Conservation (phyloP, 495 filamentous ascomycete species). For the Aspergillus heteromorphus region DNA sequence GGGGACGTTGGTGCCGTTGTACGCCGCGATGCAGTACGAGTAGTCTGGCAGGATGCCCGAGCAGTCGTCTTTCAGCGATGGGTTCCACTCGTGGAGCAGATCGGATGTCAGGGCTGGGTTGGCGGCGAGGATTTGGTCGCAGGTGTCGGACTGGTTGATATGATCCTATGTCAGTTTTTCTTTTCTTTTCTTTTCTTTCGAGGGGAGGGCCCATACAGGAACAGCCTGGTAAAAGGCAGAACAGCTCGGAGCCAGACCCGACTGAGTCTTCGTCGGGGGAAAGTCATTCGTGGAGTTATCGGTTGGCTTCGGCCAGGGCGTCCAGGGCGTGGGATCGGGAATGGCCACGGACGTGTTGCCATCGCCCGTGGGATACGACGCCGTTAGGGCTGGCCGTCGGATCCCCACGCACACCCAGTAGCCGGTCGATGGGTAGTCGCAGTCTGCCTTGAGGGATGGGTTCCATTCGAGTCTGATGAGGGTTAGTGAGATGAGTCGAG, state of each 20-base stretch:
- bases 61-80: slow-evolving; percentile 15
- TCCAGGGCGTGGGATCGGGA: neutral
- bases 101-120: neutral
- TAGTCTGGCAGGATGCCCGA: slow-evolving; percentile 7
- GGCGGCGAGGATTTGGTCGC: slow-evolving; percentile 1
- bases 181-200: neutral
- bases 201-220: neutral
- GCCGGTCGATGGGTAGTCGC: slow-evolving; percentile 3
- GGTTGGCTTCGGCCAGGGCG: neutral
- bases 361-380: neutral
- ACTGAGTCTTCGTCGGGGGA: slow-evolving; percentile 18
- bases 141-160: slow-evolving; percentile 10
- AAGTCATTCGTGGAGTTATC: neutral
- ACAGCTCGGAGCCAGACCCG: slow-evolving; percentile 14
- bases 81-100: slow-evolving; percentile 16
- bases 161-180: too few species aligned
- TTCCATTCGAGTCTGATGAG: slow-evolving; percentile 12
- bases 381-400: neutral
- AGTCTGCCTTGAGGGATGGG: slow-evolving; percentile 4
- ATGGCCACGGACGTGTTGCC: neutral
- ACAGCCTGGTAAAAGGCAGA: slow-evolving; percentile 15
- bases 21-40: slow-evolving; percentile 11
- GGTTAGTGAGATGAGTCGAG: neutral
- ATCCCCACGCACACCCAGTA: slow-evolving; percentile 10
- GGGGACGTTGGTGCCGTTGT: neutral